A percentile compares a stretch with the other conserved stretches of the same genome.
Evolutionary conservation across 495 filamentous ascomycete species (phyloP).

Genomic region (Annulohypoxylon maeteangense): DNA sequence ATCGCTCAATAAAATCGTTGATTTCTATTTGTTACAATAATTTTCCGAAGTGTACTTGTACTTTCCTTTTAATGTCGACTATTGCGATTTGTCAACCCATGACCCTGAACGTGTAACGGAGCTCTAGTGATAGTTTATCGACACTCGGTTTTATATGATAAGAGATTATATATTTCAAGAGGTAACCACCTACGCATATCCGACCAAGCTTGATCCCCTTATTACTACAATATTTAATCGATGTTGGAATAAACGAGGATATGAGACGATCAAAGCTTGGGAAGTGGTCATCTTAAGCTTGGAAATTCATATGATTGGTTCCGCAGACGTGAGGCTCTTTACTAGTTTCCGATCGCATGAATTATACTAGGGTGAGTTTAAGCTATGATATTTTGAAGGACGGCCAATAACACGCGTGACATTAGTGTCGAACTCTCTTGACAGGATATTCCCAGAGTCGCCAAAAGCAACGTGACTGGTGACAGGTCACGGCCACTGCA

Average conservation of each 20-base stretch:
- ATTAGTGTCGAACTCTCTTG: neutral
- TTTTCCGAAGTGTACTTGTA: constrained; percentile 10
- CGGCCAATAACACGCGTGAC: neutral
- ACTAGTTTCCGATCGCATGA: neutral
- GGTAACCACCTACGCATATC: neutral
- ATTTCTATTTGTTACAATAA: constrained; percentile 28
- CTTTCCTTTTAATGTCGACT: neutral
- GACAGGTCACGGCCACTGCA: neutral
- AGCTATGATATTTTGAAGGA: neutral
- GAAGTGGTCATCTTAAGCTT: neutral
- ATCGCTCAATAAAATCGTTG: constrained; percentile 9
- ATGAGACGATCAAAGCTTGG: neutral
- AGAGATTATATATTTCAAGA: neutral
- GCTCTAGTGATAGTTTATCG: neutral
- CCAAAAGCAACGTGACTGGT: neutral
- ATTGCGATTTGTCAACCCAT: neutral
- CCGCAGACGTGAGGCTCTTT: constrained; percentile 16
- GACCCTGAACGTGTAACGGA: neutral
- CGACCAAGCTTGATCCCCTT: neutral
- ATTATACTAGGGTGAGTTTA: neutral
- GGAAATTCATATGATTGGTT: neutral
- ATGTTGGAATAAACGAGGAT: neutral
- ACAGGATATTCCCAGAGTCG: neutral
- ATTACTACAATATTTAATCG: neutral
- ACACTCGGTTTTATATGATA: neutral